Base-by-base conservation (phyloP, 2,329 filamentous ascomycete genomes). In the Metarhizium album region DNA sequence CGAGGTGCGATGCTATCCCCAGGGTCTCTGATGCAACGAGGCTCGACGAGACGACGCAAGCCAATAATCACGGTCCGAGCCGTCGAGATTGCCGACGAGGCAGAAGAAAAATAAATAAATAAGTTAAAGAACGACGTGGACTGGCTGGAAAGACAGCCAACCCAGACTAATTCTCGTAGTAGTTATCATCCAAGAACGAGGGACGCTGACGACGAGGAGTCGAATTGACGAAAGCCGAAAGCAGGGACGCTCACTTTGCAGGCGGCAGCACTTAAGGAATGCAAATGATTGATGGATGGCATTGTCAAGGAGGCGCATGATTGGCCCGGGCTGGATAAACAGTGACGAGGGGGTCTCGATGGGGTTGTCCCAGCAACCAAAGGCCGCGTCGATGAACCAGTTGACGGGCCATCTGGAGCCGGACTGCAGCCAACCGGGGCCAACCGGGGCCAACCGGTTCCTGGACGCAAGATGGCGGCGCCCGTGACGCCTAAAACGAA, bases 261-360 rank as follows among this genome's bases (percentile, higher is more conserved):
- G 45, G 50, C 38, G 47, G 29, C 45, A 45, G 46, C 18, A 50
- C 47, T 54, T 54, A 52, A 52, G 52, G 52, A 54, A 54, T 54
- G 52, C 45, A 35, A 35, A 13, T 35, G 33, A 35, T 14, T 37
- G 43, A 45, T 48, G n/a, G 35, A 37, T 38, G 47, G 22, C 40
- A 48, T 18, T 20, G 20, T 27, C 35, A 18, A 33, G 31, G 23
- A 33, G 31, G 20, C 24, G n/a, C 23, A 4, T 54, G 52, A 54
- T 54, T 54, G 52, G 52, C 47, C 31, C 37, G 22, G n/a, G 6
- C 7, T 7, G 8, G 47, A 46, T 52, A 54, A 54, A 54, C 52
- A 54, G 45, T 42, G 18, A 16, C 16, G 23, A 18, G 35, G 18
- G 7, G 23, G 13, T 40, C 3, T 18, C 24, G 18, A 13, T 7